Evolutionary conservation across 805 yeast species (phyloP), one percentile per base, ranked within the genome.

Genomic region (Candida boidinii): DNA sequence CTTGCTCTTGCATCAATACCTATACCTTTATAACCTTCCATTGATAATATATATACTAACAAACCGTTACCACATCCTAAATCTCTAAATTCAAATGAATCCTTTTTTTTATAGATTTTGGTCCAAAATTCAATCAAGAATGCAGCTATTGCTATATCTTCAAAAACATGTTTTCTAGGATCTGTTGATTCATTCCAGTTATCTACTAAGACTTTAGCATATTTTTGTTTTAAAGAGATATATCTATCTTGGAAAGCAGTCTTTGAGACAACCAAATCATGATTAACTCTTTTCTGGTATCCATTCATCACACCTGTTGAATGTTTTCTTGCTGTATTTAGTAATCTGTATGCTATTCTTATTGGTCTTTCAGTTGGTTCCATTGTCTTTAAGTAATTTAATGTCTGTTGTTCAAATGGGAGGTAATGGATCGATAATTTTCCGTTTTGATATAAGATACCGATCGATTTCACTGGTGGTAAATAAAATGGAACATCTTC

Each of bases 51-150:
- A 45, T 84, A 73, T 9, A 85, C 94, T 28, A 90, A 58, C 12
- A 85, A 64, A 7, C 97, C 97, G 57, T 90, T 90, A 6, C 97
- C 97, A 60, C 97, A 90, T 1, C 97, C 97, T 34, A 90, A 54
- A 58, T 90, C 97, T 42, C 90, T 68, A 51, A 88, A 90, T 45
- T 78, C 79, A 45, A 81, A 76, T 4, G 58, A 59, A 4, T 51
- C 45, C 26, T 62, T 58, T 22, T 50, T 53, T 21, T 51, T 44
- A 32, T 58, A 65, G 28, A 70, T 66, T 29, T 67, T 61, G 7
- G 56, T 56, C 97, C 97, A 90, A 23, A 84, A 66, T 57, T 85
- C 95, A 18, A 90, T 83, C 39, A 90, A 63, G 45, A 90, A 90
- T 0, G 96, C 95, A 1, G 96, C 96, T 44, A 90, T 88, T 4